These are phyloP conservation scores for Sclerotinia trifoliorum DNA, from an alignment of 2,329 filamentous ascomycete species.

Conservation along the genomic window DNA sequence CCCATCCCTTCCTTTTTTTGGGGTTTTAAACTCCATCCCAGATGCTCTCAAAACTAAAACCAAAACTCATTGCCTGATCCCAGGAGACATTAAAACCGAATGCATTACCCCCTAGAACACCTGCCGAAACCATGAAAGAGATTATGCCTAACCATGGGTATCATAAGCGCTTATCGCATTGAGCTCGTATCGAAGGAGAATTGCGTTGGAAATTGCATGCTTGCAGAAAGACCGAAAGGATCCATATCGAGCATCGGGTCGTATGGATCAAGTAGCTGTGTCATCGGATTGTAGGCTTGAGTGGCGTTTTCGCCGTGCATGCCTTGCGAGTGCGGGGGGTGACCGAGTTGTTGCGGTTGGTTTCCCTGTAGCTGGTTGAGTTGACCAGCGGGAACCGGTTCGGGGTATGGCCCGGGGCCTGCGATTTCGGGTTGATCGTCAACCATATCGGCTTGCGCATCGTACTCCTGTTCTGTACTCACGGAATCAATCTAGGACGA, in stretches of 20 bases:
- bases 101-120: conserved; percentile 1
- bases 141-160: conserved; percentile 34
- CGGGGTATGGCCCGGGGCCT: conserved; percentile 64
- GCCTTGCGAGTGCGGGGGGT: conserved; percentile 44
- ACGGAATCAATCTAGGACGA: conserved; percentile 65
- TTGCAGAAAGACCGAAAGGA: conserved; percentile 88
- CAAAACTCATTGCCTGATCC: conserved; percentile 10
- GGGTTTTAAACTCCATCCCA: conserved; percentile 18
- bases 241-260: conserved; percentile 90
- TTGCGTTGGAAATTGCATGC: conserved; percentile 89
- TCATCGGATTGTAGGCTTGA: conserved; percentile 44
- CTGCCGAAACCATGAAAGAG: conserved; percentile 13
- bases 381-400: conserved; percentile 48
- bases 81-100: conserved; percentile 11
- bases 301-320: conserved; percentile 44
- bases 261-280: conserved; percentile 62
- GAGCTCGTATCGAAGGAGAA: conserved; percentile 64
- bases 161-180: conserved; percentile 39
- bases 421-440: conserved; percentile 69
- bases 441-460: conserved; percentile 83
- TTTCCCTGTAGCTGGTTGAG: conserved; percentile 21
- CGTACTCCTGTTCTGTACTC: conserved; percentile 91
- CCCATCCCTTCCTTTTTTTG: conserved; percentile 6
- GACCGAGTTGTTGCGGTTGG: conserved; percentile 35
- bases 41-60: conserved; percentile 2